These are phyloP conservation scores for Ilyonectria robusta DNA, from an alignment of 2,329 filamentous ascomycete genomes.

Conservation along the genomic window DNA sequence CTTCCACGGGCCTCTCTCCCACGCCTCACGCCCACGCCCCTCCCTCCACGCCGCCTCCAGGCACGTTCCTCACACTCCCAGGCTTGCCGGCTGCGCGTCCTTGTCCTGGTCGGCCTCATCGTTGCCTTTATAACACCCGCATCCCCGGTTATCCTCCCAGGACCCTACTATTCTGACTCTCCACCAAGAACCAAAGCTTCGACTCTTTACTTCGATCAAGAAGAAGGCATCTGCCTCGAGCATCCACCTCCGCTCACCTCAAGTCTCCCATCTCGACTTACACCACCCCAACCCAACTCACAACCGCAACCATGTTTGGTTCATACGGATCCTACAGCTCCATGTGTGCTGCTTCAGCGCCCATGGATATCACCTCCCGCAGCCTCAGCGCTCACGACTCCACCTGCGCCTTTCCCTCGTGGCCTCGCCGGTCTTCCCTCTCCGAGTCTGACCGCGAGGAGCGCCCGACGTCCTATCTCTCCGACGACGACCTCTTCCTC, in stretches of 20 bases:
- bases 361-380: constrained; percentile 63
- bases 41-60: constrained; percentile 25
- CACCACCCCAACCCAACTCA: constrained; percentile 39
- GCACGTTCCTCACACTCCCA: constrained; percentile 39
- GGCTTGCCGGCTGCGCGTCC: constrained; percentile 46
- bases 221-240: constrained; percentile 27
- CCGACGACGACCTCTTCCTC: constrained; percentile 75
- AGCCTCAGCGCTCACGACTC: constrained; percentile 59
- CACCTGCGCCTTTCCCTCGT: constrained; percentile 70
- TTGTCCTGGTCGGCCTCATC: constrained; percentile 41
- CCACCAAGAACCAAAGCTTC: constrained; percentile 38
- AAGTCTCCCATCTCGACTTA: constrained; percentile 32
- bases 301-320: constrained; percentile 61
- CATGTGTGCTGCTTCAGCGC: constrained; percentile 58
- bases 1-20: constrained; percentile 27
- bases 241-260: constrained; percentile 29
- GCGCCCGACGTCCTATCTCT: constrained; percentile 70
- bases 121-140: constrained; percentile 44
- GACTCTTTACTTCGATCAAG: constrained; percentile 35
- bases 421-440: constrained; percentile 69
- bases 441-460: constrained; percentile 58
- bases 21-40: constrained; percentile 16
- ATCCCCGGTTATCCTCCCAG: constrained; percentile 42
- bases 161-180: constrained; percentile 36
- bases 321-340: constrained; percentile 67